Conservation (phyloP, 441 rosid species). For the Gossypium gossypioides region DNA sequence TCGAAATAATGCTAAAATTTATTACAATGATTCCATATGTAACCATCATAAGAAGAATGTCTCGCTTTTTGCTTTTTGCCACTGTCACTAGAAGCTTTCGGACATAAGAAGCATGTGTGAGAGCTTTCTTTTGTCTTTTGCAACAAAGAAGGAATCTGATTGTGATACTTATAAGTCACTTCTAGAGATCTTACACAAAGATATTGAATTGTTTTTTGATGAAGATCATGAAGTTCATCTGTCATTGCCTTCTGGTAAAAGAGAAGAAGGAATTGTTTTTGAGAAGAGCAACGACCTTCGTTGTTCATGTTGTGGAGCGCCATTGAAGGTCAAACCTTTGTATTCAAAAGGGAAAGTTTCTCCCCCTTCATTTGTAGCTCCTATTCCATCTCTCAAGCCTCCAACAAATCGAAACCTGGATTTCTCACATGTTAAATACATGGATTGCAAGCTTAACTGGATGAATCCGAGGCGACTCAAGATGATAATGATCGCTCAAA, state of each 20-base stretch:
- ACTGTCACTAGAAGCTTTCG: constrained; percentile 68
- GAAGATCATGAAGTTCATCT: constrained; percentile 35
- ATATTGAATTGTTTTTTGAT: constrained; percentile 57
- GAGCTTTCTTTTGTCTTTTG: constrained; percentile 76
- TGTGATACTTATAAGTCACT: constrained; percentile 69
- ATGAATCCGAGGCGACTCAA: constrained; percentile 29
- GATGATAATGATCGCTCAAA: constrained; percentile 36
- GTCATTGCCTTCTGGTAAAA: constrained; percentile 20
- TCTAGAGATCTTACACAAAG: constrained; percentile 63
- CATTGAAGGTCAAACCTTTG: constrained; percentile 40
- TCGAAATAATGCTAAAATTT: constrained; percentile 40
- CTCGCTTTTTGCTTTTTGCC: constrained; percentile 69
- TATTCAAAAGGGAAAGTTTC: constrained; percentile 23
- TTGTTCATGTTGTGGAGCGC: constrained; percentile 64
- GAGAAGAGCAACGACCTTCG: constrained; percentile 22
- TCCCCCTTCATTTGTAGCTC: constrained; percentile 30
- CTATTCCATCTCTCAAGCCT: constrained; percentile 68
- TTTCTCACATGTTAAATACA: constrained; percentile 29
- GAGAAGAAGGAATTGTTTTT: constrained; percentile 23
- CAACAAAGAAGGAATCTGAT: constrained; percentile 57
- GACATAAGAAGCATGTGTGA: constrained; percentile 81
- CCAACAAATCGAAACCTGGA: constrained; percentile 31
- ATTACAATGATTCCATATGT: constrained; percentile 74
- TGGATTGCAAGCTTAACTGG: constrained; percentile 40
- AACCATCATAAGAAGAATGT: constrained; percentile 67